Evolutionary conservation across 306 rosid species (phyloP).

Genomic region (Fragaria ananassa): DNA sequence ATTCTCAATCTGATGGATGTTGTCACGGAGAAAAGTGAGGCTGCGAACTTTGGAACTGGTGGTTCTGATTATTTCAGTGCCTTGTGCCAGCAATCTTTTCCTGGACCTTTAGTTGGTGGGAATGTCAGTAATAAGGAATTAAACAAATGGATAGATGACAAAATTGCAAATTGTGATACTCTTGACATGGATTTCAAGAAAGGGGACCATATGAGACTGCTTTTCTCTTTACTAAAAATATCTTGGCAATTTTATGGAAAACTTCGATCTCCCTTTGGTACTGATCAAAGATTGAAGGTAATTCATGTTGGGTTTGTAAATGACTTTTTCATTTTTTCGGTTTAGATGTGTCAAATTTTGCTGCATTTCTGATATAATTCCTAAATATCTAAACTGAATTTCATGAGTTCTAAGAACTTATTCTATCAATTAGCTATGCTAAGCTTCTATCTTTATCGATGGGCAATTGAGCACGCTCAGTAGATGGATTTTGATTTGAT

Average conservation of each 20-base stretch:
- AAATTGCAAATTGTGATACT: slow-evolving; percentile 48
- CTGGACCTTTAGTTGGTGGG: slow-evolving; percentile 82
- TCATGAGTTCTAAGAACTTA: not conserved
- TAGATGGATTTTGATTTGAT: not conserved
- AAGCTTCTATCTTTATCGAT: slow-evolving; percentile 1
- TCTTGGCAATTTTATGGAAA: slow-evolving; percentile 73
- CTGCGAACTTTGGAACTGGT: slow-evolving; percentile 37
- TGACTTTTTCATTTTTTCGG: not conserved
- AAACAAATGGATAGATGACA: slow-evolving; percentile 70
- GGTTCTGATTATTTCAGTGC: slow-evolving; percentile 48
- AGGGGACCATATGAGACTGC: slow-evolving; percentile 62
- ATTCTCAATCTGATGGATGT: slow-evolving; percentile 67
- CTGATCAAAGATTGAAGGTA: slow-evolving; percentile 54
- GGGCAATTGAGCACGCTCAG: not conserved
- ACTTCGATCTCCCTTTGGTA: slow-evolving; percentile 76
- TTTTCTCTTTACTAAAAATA: slow-evolving; percentile 70
- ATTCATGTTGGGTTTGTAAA: slow-evolving; percentile 16
- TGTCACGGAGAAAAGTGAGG: slow-evolving; percentile 38
- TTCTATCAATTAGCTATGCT: not conserved
- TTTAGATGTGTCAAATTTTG: not conserved
- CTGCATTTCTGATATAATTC: not conserved
- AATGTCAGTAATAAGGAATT: slow-evolving; percentile 69
- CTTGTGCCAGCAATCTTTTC: slow-evolving; percentile 64
- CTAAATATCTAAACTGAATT: slow-evolving; percentile 4
- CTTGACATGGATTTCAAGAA: slow-evolving; percentile 46